Evolutionary conservation across 176 grass and related monocot genomes (phyloP).

Genomic region (Oropetium thomaeum): DNA sequence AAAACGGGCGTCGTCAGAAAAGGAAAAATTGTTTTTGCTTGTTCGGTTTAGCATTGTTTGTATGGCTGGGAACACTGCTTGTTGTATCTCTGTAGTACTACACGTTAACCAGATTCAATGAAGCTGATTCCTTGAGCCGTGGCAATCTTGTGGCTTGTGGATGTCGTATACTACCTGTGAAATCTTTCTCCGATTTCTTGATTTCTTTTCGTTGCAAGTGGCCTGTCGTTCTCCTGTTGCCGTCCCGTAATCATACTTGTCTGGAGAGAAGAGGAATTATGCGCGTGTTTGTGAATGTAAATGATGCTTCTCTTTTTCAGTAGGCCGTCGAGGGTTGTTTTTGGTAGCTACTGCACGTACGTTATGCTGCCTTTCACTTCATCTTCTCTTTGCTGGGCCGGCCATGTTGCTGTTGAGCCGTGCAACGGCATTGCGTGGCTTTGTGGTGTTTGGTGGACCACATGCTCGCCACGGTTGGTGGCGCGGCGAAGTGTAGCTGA

Average conservation of each 20-base stretch:
- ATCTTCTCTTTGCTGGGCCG: neutral
- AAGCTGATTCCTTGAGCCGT: conserved; percentile 13
- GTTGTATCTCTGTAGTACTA: neutral
- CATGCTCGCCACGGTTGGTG: neutral
- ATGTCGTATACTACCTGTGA: neutral
- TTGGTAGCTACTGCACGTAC: neutral
- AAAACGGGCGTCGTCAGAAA: neutral
- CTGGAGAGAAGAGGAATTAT: neutral
- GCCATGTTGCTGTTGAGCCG: neutral
- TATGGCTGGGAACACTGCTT: neutral
- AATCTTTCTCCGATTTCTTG: neutral
- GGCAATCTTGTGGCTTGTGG: neutral
- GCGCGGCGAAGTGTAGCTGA: neutral
- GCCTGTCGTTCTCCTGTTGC: neutral
- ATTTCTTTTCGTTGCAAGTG: neutral
- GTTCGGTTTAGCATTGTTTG: conserved; percentile 10
- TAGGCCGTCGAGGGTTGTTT: neutral
- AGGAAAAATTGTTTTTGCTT: neutral
- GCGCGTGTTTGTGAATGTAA: too few relatives aligned
- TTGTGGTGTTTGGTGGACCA: neutral
- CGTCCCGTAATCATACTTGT: neutral
- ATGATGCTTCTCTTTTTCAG: neutral
- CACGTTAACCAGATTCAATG: conserved; percentile 12
- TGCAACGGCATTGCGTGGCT: neutral
- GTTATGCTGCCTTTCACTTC: neutral